phyloP scores from a whole-genome alignment of 106 monocot species.

The Dendrobium officinale region DNA sequence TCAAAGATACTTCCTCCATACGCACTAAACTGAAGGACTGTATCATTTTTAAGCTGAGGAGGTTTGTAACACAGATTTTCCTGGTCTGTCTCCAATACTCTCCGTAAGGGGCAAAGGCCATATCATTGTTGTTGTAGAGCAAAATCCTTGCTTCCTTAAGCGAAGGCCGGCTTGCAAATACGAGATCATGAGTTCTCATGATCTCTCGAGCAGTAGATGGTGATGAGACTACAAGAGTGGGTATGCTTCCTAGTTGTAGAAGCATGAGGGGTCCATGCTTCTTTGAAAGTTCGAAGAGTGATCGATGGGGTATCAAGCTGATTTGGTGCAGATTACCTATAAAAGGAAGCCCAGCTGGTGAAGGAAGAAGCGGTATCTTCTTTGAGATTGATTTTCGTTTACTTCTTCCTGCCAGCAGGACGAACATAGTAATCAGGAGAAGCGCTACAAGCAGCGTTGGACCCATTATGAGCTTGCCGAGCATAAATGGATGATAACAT shows the following conservation, averaged over 20 bases:
- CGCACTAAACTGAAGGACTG: not conserved
- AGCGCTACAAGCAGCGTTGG: not conserved
- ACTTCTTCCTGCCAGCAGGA: not conserved
- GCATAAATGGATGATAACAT: too few species aligned
- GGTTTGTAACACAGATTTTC: not conserved
- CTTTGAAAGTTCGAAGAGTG: not conserved
- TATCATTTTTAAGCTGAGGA: not conserved
- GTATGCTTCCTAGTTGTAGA: slow-evolving; percentile 11
- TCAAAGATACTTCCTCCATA: slow-evolving; percentile 2
- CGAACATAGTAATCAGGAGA: not conserved
- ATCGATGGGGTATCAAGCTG: slow-evolving; percentile 3
- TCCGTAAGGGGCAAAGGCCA: slow-evolving; percentile 7
- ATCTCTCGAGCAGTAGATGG: slow-evolving; percentile 6
- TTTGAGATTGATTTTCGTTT: not conserved
- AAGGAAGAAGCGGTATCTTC: not conserved
- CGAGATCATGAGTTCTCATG: slow-evolving; percentile 2
- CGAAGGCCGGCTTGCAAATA: slow-evolving; percentile 3
- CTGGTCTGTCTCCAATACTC: slow-evolving; percentile 9
- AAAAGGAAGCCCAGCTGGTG: slow-evolving; percentile 9
- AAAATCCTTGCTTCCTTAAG: not conserved
- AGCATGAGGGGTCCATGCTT: slow-evolving; percentile 25
- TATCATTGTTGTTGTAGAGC: not conserved
- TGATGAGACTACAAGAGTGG: slow-evolving; percentile 18
- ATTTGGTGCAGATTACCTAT: slow-evolving; percentile 20
- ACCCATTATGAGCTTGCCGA: too few species aligned